Conservation (phyloP, 352 stramenopile genomes). For the Pythium grandisporangium region DNA sequence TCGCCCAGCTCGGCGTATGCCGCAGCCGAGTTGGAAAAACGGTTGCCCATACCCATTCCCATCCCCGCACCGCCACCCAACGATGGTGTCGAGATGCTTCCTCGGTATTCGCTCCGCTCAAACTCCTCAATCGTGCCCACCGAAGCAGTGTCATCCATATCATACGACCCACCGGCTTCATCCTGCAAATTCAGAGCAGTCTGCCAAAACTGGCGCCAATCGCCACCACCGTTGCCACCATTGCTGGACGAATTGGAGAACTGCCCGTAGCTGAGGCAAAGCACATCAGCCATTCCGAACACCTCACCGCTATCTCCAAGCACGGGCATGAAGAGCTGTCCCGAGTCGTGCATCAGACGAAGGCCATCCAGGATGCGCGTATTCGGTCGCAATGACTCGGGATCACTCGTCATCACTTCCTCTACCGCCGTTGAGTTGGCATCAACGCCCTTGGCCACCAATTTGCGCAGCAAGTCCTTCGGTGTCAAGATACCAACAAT, state of each 20-base stretch:
- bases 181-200: conserved; percentile 83
- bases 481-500: conserved; percentile 81
- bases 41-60: conserved; percentile 18
- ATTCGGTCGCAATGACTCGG: conserved; percentile 60
- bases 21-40: conserved; percentile 44
- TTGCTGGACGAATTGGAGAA: conserved; percentile 75
- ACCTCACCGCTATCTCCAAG: conserved; percentile 69
- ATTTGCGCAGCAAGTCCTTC: conserved; percentile 80
- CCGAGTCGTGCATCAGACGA: conserved; percentile 77
- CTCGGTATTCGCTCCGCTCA: conserved; percentile 72
- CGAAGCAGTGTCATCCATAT: conserved; percentile 66
- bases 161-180: conserved; percentile 67
- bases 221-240: conserved; percentile 52
- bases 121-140: conserved; percentile 88
- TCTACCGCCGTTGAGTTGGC: conserved; percentile 69
- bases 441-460: conserved; percentile 73
- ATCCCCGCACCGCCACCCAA: too few species aligned
- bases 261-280: conserved; percentile 83
- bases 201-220: conserved; percentile 87
- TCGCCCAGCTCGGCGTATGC: conserved; percentile 80
- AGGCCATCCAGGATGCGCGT: conserved; percentile 80
- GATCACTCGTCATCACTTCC: conserved; percentile 82
- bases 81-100: conserved; percentile 14
- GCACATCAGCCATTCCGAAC: conserved; percentile 80
- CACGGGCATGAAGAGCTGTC: conserved; percentile 82